Percentiles rank a stretch among this genome's conserved stretches.
These are phyloP conservation scores for Globisporangium emineosum DNA, from an alignment of 352 stramenopile genomes.

Conservation along the genomic window DNA sequence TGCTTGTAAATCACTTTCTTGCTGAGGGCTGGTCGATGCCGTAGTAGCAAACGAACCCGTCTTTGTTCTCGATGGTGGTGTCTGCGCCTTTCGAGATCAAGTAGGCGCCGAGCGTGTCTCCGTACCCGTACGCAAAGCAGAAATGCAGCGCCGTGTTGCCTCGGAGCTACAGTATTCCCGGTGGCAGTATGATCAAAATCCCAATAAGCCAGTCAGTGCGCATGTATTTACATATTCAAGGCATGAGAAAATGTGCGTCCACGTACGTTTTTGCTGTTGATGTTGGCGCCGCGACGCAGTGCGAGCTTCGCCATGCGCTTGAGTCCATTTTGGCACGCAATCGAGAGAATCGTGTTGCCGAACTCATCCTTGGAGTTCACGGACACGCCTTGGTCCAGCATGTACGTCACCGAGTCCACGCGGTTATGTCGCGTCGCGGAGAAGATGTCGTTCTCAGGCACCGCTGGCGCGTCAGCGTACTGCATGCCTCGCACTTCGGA, in stretches of 20 bases:
- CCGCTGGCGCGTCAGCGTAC: slow-evolving; percentile 19
- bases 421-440: slow-evolving; percentile 83
- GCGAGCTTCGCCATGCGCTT: slow-evolving; percentile 88
- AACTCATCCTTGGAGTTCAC: slow-evolving; percentile 74
- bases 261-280: slow-evolving; percentile 84
- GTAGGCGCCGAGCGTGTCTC: slow-evolving; percentile 84
- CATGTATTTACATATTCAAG: neutral
- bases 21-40: slow-evolving; percentile 44
- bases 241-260: neutral
- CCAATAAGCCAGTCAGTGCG: slow-evolving; percentile 1
- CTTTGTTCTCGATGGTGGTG: slow-evolving; percentile 60
- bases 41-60: slow-evolving; percentile 63
- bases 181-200: neutral
- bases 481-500: slow-evolving; percentile 5
- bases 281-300: slow-evolving; percentile 79
- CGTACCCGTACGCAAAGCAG: slow-evolving; percentile 89
- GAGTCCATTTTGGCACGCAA: slow-evolving; percentile 90
- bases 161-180: slow-evolving; percentile 31
- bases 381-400: slow-evolving; percentile 81
- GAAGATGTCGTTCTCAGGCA: slow-evolving; percentile 80
- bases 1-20: slow-evolving; percentile 19
- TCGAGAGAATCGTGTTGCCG: slow-evolving; percentile 85
- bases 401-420: slow-evolving; percentile 77
- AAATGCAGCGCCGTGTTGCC: slow-evolving; percentile 90
- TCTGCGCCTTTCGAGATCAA: slow-evolving; percentile 88